A percentile compares a stretch with the other conserved stretches of the same genome.
These are phyloP conservation scores for Aureococcus anophagefferens DNA, from an alignment of 108 stramenopile genomes.

Conservation along the genomic window DNA sequence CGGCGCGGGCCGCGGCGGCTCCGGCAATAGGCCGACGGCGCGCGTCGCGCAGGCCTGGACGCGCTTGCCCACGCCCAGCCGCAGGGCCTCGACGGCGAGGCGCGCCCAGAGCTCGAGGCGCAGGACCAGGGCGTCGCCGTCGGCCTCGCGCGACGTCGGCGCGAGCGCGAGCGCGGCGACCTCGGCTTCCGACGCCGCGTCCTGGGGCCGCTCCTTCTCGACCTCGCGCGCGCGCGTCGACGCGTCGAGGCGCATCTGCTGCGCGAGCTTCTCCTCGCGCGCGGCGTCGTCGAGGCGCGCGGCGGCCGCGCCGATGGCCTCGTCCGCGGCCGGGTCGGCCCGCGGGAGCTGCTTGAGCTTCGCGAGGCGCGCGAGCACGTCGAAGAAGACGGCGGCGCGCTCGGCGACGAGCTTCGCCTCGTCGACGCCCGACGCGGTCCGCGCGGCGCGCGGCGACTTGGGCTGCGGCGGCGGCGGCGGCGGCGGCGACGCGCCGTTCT, in stretches of 20 bases:
- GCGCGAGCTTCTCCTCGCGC: neutral
- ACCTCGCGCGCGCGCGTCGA: neutral
- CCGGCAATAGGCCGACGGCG: neutral
- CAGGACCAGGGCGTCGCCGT: conserved; percentile 32
- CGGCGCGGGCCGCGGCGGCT: neutral
- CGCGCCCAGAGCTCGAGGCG: conserved; percentile 40
- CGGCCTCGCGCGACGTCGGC: conserved; percentile 11
- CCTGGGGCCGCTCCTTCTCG: neutral
- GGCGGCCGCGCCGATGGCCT: neutral
- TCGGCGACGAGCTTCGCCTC: neutral
- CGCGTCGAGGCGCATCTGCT: neutral
- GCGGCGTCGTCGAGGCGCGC: neutral
- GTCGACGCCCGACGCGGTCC: neutral
- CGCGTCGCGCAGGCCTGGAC: neutral
- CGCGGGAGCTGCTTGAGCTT: neutral
- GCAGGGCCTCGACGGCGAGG: conserved; percentile 36
- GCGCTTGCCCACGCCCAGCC: neutral
- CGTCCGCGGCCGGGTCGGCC: neutral
- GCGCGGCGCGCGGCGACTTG: neutral
- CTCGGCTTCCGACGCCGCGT: no score
- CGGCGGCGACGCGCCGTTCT: neutral
- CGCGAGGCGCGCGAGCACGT: neutral
- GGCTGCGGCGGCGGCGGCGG: conserved; percentile 2
- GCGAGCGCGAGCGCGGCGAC: no score
- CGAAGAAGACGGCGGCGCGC: neutral